phyloP scores from a whole-genome alignment of 352 stramenopile genomes.

The Globisporangium canariense region DNA sequence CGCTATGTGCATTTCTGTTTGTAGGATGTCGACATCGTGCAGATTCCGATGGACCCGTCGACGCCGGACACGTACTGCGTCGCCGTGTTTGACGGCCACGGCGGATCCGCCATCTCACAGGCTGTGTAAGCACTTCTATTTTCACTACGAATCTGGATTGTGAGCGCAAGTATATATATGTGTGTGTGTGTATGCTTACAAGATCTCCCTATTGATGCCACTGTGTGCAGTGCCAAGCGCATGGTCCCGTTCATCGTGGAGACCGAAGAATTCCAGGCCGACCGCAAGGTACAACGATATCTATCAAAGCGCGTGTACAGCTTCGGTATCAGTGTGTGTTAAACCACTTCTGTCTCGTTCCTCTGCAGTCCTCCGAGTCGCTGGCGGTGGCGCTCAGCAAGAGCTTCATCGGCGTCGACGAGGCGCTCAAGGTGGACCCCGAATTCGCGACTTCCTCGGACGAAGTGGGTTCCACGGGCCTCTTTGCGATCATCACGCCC shows the following conservation, averaged over 20 bases:
- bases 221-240: constrained; percentile 48
- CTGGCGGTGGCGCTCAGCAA: constrained; percentile 71
- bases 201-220: not conserved
- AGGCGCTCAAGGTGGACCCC: constrained; percentile 68
- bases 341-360: not conserved
- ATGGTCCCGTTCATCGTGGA: constrained; percentile 60
- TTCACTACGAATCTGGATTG: not conserved
- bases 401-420: constrained; percentile 71
- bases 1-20: not conserved
- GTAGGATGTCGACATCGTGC: constrained; percentile 73
- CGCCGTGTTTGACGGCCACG: constrained; percentile 84
- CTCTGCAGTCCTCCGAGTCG: constrained; percentile 51
- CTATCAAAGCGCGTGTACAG: not conserved
- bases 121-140: constrained; percentile 50
- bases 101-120: constrained; percentile 59
- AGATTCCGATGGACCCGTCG: constrained; percentile 57
- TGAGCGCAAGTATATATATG: not conserved
- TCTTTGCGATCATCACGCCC: constrained; percentile 79
- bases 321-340: not conserved
- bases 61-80: constrained; percentile 61
- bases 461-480: constrained; percentile 78
- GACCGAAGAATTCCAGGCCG: constrained; percentile 74
- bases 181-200: not conserved
- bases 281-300: constrained; percentile 34
- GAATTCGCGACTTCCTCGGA: constrained; percentile 61